A percentile compares a stretch with the other conserved stretches of the same genome.
phyloP scores from a whole-genome alignment of 345 rosid species.

The Limnanthes douglasii region DNA sequence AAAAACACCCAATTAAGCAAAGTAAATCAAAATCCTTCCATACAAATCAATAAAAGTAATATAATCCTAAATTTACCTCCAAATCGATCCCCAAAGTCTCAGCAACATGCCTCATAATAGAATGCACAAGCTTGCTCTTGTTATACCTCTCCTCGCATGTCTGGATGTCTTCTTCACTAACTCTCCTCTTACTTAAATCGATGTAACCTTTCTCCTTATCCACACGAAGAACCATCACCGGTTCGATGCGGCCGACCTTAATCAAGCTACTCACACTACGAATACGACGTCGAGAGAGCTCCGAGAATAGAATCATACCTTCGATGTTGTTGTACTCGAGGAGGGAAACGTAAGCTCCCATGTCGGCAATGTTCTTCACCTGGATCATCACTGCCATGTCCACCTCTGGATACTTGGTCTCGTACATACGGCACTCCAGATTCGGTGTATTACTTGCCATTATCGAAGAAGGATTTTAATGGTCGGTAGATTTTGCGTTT shows the following conservation, averaged over 20 bases:
- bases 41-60: no score
- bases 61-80: conserved; percentile 72
- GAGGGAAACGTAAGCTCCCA: conserved; percentile 93
- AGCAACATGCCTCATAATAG: conserved; percentile 95
- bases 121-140: conserved; percentile 98
- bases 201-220: conserved; percentile 96
- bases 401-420: conserved; percentile 80
- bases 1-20: background rate
- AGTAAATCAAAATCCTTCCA: background rate
- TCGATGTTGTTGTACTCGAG: conserved; percentile 97
- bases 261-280: conserved; percentile 90
- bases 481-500: no score
- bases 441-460: conserved; percentile 53
- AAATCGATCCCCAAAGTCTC: conserved; percentile 77
- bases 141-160: conserved; percentile 94
- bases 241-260: conserved; percentile 93
- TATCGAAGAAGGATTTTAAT: no score
- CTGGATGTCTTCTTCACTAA: conserved; percentile 87
- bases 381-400: conserved; percentile 99
- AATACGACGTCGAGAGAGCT: conserved; percentile 98
- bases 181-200: conserved; percentile 91
- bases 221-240: conserved; percentile 96
- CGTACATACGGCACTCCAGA: conserved; percentile 97
- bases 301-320: conserved; percentile 95
- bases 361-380: conserved; percentile 90